These are phyloP conservation scores for Skeletonema grethae DNA, from an alignment of 108 stramenopile genomes.

Conservation along the genomic window DNA sequence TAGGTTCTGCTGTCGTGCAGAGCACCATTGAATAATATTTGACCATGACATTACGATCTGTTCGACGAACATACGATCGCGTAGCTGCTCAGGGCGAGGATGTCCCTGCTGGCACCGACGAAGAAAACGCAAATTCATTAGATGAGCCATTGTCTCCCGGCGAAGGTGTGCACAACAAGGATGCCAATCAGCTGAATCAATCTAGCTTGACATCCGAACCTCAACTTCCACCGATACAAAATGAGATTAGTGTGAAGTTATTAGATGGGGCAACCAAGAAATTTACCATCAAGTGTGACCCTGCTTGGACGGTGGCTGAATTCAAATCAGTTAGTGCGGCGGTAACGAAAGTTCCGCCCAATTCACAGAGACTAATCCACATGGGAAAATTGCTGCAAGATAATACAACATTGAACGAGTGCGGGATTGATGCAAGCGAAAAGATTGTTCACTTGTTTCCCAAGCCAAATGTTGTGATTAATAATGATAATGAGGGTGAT, in stretches of 20 bases:
- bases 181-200: background rate
- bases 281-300: constrained; percentile 58
- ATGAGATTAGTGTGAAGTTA: constrained; percentile 53
- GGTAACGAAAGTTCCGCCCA: constrained; percentile 70
- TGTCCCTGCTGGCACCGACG: background rate
- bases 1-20: too few relatives aligned
- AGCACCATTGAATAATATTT: background rate
- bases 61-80: constrained; percentile 29
- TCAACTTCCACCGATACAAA: constrained; percentile 14
- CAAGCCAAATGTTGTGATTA: constrained; percentile 77
- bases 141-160: constrained; percentile 25
- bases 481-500: background rate
- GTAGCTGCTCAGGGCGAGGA: constrained; percentile 16
- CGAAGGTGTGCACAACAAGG: constrained; percentile 11
- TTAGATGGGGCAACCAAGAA: constrained; percentile 74
- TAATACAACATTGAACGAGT: constrained; percentile 47
- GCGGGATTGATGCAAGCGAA: constrained; percentile 51
- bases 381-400: constrained; percentile 71
- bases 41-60: constrained; percentile 23
- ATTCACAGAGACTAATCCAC: constrained; percentile 73
- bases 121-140: constrained; percentile 1
- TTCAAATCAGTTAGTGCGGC: constrained; percentile 52
- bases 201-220: background rate
- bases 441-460: constrained; percentile 83
- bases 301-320: constrained; percentile 56